Evolutionary conservation across 345 rosid genomes (phyloP).

Genomic region (Conringia planisiliqua): DNA sequence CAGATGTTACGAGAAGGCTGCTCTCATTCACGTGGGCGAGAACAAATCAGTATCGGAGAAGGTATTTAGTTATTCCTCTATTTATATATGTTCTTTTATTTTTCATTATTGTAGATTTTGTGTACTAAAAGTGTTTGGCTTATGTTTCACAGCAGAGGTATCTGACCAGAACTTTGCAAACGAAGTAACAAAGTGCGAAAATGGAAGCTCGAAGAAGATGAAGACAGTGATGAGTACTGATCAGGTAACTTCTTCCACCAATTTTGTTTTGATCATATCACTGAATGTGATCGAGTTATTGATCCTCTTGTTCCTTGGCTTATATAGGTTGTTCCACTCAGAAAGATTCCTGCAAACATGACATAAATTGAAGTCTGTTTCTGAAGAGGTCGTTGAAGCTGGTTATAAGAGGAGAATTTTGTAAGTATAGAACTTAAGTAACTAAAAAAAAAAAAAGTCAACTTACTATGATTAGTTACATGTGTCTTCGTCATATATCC

Average conservation of each 20-base stretch:
- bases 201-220: conserved; percentile 34
- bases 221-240: conserved; percentile 24
- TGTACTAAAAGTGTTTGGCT: background rate
- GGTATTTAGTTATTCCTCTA: conserved; percentile 30
- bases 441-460: background rate
- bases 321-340: conserved; percentile 31
- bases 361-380: conserved; percentile 3
- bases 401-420: conserved; percentile 26
- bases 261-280: background rate
- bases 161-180: conserved; percentile 87
- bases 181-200: conserved; percentile 43
- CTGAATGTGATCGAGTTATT: background rate
- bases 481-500: conserved; percentile 8
- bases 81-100: background rate
- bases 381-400: background rate
- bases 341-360: conserved; percentile 16
- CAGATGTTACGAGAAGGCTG: conserved; percentile 3
- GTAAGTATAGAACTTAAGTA: conserved; percentile 19
- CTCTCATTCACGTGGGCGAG: conserved; percentile 27
- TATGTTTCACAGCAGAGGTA: conserved; percentile 51
- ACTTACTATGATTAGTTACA: background rate
- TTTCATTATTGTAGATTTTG: background rate
- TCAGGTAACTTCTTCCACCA: conserved; percentile 18
- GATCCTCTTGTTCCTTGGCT: background rate
- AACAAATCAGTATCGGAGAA: conserved; percentile 35